These are phyloP conservation scores for Mrakia frigida DNA, from an alignment of 768 basidiomycete species.

Conservation along the genomic window DNA sequence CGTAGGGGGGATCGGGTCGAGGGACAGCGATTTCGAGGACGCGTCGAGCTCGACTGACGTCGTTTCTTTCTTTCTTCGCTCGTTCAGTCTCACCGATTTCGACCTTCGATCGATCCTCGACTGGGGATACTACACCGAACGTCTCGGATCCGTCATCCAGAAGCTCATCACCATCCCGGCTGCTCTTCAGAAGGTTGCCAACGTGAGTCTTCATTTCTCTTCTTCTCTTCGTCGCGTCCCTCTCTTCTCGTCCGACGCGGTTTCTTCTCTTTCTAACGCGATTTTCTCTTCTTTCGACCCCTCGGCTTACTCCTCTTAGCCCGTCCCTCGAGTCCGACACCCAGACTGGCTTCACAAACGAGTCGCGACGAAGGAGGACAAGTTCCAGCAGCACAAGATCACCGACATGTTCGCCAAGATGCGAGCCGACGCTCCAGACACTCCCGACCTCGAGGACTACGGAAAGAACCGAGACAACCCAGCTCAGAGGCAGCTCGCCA, in stretches of 20 bases:
- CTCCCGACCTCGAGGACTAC: constrained; percentile 62
- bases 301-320: constrained; percentile 40
- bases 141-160: constrained; percentile 94
- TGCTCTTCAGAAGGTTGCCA: constrained; percentile 93
- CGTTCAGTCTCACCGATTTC: constrained; percentile 64
- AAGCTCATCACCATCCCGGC: constrained; percentile 99
- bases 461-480: constrained; percentile 34
- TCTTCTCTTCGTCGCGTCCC: not conserved
- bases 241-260: not conserved
- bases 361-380: constrained; percentile 82
- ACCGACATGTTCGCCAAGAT: constrained; percentile 77
- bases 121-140: constrained; percentile 98
- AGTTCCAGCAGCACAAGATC: constrained; percentile 96
- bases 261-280: not conserved
- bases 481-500: constrained; percentile 15
- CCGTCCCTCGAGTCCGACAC: constrained; percentile 89
- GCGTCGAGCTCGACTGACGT: not conserved
- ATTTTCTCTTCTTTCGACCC: not conserved
- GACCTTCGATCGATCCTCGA: constrained; percentile 91
- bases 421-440: constrained; percentile 39
- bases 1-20: not conserved
- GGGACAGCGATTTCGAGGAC: not conserved
- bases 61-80: not conserved
- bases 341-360: constrained; percentile 95
- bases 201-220: constrained; percentile 45